A percentile compares a stretch with the other conserved stretches of the same genome.
Conservation (phyloP, 2,329 filamentous ascomycete genomes). For the Diaporthe velutina region DNA sequence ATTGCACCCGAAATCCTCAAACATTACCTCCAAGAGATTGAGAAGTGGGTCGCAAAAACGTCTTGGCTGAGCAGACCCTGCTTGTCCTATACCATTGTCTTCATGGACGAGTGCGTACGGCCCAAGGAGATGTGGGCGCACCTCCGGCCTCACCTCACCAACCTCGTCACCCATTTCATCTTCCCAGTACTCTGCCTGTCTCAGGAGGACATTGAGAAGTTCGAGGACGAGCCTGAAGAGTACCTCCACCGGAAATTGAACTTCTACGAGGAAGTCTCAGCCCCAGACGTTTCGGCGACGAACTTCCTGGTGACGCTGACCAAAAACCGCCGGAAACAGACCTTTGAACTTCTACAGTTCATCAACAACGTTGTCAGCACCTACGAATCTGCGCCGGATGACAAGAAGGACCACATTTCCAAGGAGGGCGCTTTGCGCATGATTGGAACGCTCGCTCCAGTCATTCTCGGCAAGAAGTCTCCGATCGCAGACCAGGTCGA, state of each 20-base stretch:
- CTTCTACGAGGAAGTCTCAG: slow-evolving; percentile 96
- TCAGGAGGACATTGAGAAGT: slow-evolving; percentile 92
- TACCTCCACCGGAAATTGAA: slow-evolving; percentile 98
- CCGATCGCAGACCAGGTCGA: slow-evolving; percentile 98
- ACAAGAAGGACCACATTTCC: slow-evolving; percentile 92
- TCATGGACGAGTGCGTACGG: slow-evolving; percentile 96
- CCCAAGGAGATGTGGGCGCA: slow-evolving; percentile 98
- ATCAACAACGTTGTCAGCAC: slow-evolving; percentile 95
- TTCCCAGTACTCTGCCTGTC: slow-evolving; percentile 96
- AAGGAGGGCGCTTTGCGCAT: slow-evolving; percentile 97
- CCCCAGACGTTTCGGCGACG: slow-evolving; percentile 94
- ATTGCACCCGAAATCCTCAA: slow-evolving; percentile 97
- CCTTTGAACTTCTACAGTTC: slow-evolving; percentile 93
- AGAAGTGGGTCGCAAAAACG: slow-evolving; percentile 96
- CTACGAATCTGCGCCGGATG: slow-evolving; percentile 86
- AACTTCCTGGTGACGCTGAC: slow-evolving; percentile 97
- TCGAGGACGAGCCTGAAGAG: slow-evolving; percentile 93
- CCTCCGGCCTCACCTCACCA: slow-evolving; percentile 92
- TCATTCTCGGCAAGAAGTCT: slow-evolving; percentile 97
- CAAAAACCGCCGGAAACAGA: slow-evolving; percentile 94
- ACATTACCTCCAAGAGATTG: slow-evolving; percentile 92
- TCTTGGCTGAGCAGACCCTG: slow-evolving; percentile 96
- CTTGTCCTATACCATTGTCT: slow-evolving; percentile 92
- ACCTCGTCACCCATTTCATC: slow-evolving; percentile 91
- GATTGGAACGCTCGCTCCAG: slow-evolving; percentile 94